phyloP scores from a whole-genome alignment of 1,284 basidiomycete genomes.

The Volvariella surrecta region DNA sequence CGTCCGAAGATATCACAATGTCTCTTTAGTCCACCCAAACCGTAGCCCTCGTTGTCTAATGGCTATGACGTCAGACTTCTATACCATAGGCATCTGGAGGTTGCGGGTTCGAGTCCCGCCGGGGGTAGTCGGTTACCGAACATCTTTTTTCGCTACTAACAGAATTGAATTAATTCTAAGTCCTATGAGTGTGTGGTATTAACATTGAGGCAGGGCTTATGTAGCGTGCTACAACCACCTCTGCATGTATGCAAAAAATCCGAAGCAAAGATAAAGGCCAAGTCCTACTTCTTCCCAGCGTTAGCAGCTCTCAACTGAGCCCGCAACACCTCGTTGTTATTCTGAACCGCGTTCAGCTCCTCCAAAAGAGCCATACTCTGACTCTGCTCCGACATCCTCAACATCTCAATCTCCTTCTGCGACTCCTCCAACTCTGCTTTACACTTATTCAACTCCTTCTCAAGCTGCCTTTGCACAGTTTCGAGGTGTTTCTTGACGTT shows the following conservation, averaged over 20 bases:
- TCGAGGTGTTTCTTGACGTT: constrained; percentile 37
- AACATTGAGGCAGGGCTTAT: neutral
- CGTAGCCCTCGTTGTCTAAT: constrained; percentile 64
- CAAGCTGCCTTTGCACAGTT: constrained; percentile 21
- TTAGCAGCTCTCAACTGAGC: constrained; percentile 49
- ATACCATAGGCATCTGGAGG: constrained; percentile 60
- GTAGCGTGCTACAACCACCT: too few species aligned
- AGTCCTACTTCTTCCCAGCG: constrained; percentile 32
- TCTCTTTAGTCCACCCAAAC: too few species aligned
- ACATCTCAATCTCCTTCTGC: constrained; percentile 40
- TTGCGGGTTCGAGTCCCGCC: constrained; percentile 70
- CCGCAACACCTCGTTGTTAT: constrained; percentile 61
- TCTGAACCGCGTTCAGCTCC: constrained; percentile 72
- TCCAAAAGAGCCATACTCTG: constrained; percentile 69
- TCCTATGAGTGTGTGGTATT: constrained; percentile 1
- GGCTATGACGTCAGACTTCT: constrained; percentile 77
- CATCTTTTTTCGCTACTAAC: too few species aligned
- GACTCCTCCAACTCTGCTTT: constrained; percentile 34
- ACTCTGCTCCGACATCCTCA: constrained; percentile 55
- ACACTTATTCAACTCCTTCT: constrained; percentile 40
- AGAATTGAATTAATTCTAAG: too few species aligned
- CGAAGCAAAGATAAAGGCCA: too few species aligned
- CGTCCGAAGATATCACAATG: too few species aligned
- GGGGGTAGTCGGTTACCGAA: constrained; percentile 33
- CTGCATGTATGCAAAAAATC: too few species aligned